Base-by-base conservation (phyloP, 495 filamentous ascomycete species). In the Penicillium atrosanguineum region DNA sequence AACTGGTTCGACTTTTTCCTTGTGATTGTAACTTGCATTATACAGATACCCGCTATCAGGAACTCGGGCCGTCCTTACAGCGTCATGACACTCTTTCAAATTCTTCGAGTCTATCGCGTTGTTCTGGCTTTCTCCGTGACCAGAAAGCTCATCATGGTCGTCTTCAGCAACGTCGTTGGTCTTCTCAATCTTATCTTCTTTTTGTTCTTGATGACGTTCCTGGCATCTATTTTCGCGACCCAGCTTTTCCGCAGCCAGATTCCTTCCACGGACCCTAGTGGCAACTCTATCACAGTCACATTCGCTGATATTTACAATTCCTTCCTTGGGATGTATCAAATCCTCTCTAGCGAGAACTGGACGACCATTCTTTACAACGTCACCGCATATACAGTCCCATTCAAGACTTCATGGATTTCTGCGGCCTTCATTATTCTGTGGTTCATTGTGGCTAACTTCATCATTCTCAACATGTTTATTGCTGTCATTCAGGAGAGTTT, bases 381-480 rank as follows among this genome's bases (percentile, higher is more conserved):
- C 44, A 96, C 92, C 1, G 64, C 77, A 25, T 84, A 83, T 54
- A 85, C 89, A 2, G 75, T 67, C 6, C 36, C 57, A 0, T 82
- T 75, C 52, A 76, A 80, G 39, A 92, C 89, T 7, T 80, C 87
- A n/a, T 99, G 95, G 95, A 91, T 97, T 43, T 91, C 89, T 12
- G 93, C 95, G 36, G 80, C 88, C 4, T 99, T 99, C 64, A 79
- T 97, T 61, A 87, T 96, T 47, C 74, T 91, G 53, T 99, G 94
- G 94, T 97, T 96, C 67, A 92, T 96, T 56, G 80, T 99, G 18
- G 82, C 89, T 23, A 95, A 91, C 63, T 97, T 97, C 65, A 96
- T 99, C 74, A 82, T 97, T 42, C 76, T 99, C 77, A 99, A 96
- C 66, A 99, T 99, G 94, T 99, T 99, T 74, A 99, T 99, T 88